These are phyloP conservation scores for Mortierella polycephala DNA, from an alignment of 371 early-diverging fungal species.

Conservation along the genomic window DNA sequence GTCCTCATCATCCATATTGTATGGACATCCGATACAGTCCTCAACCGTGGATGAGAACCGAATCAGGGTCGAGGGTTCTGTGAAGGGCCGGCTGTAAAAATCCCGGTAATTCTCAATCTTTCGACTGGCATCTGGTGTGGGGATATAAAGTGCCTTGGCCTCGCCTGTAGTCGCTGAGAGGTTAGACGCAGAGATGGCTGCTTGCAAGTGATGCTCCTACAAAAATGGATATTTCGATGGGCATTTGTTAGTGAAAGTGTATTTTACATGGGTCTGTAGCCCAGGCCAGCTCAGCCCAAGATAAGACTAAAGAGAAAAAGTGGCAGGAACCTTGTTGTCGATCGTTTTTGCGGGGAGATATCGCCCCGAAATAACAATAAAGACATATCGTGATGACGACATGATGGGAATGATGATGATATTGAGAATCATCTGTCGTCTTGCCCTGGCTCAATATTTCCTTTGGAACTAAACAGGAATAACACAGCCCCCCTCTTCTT, in stretches of 20 bases:
- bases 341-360: too few species aligned
- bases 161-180: conserved; percentile 75
- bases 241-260: not conserved
- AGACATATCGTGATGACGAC: too few species aligned
- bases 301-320: too few species aligned
- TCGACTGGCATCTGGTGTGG: conserved; percentile 91
- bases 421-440: too few species aligned
- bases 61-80: conserved; percentile 83
- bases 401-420: too few species aligned
- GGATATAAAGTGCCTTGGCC: conserved; percentile 77
- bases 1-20: conserved; percentile 91
- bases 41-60: conserved; percentile 91
- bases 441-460: too few species aligned
- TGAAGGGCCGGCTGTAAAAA: conserved; percentile 76
- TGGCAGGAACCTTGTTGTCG: too few species aligned
- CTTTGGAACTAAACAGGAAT: too few species aligned
- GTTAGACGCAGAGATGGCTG: conserved; percentile 85
- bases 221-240: not conserved
- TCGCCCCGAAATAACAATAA: too few species aligned
- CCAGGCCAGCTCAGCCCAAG: too few species aligned
- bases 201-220: conserved; percentile 95
- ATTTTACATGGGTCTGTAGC: too few species aligned
- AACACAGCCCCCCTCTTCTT: not conserved
- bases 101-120: conserved; percentile 70
- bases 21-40: conserved; percentile 83